Base-by-base conservation (phyloP, 2,329 filamentous ascomycete species). In the Epichloe typhina region DNA sequence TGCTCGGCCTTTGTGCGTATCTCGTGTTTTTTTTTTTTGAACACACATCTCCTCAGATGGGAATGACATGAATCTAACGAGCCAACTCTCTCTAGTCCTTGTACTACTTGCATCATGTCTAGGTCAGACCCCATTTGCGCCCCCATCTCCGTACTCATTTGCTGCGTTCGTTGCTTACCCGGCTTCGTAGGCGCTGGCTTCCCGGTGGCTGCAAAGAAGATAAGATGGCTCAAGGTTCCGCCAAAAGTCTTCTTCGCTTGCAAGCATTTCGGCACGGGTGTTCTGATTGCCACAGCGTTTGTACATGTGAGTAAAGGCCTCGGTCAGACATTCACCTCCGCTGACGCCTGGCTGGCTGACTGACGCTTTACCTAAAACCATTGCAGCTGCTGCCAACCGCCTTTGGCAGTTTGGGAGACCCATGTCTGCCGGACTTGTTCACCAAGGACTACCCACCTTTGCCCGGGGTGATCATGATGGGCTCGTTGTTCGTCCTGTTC, bases 211-310 rank as follows among this genome's bases (percentile, higher is more conserved):
- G 72, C 72, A 3, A 76, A 75, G 64, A 80, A 79, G 62, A 65
- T 81, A 57, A 73, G 65, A 50, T 77, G 75, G 73, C 65, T 82
- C 59, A 79, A 76, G 63, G 74, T 80, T 8, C 76, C 77, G 0
- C 67, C 73, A 1, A 73, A 70, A 55, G 60, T 78, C 35, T 80
- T 82, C 63, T 82, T 82, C 60, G 74, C 77, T 50, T 80, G 76
- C 65, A 82, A 82, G 57, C 78, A 82, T 58, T 83, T 84, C 55
- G 80, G 83, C 61, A 87, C 83, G 0, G 83, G 83, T 54, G 83
- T 87, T 17, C 70, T 87, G 38, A 77, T 87, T 52, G 83, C 83
- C 26, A 87, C 83, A 2, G 83, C 83, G 3, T 87, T 87, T 57
- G 83, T 86, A 19, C 83, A 87, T 72, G 72, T 81, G 59, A 57